Conservation (phyloP, 164 flowering plant species). For the Umbilicus rupestris region DNA sequence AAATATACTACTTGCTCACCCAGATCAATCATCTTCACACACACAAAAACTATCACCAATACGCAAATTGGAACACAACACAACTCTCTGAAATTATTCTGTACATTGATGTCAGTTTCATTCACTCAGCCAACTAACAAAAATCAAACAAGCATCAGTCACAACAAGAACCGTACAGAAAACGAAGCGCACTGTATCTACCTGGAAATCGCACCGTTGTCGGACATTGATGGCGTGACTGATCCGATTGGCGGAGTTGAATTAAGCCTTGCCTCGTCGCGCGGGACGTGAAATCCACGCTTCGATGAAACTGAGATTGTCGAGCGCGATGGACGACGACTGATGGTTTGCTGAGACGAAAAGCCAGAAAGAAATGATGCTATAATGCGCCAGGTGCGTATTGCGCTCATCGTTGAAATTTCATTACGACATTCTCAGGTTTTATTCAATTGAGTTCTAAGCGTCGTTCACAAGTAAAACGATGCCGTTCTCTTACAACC, state of each 20-base stretch:
- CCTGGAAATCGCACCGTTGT: not conserved
- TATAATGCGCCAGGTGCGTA: not conserved
- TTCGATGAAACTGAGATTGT: not conserved
- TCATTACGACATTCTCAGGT: not conserved
- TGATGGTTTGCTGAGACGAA: not conserved
- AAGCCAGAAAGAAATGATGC: not conserved
- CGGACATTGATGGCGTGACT: not conserved
- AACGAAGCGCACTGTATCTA: not conserved
- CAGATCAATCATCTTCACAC: no score
- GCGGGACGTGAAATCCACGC: not conserved
- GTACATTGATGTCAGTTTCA: not conserved
- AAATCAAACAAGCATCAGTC: not conserved
- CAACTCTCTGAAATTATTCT: not conserved
- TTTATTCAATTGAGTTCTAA: no score
- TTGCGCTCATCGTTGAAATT: not conserved
- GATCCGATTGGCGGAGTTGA: slow-evolving; percentile 1
- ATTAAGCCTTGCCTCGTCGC: not conserved
- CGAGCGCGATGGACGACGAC: not conserved
- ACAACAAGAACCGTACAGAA: not conserved
- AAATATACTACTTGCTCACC: not conserved
- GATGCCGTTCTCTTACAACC: no score
- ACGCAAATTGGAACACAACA: not conserved
- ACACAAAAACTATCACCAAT: not conserved
- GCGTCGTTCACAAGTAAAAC: no score
- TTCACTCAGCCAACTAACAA: not conserved